phyloP scores from a whole-genome alignment of 495 filamentous ascomycete genomes.

The Neurospora intermedia region DNA sequence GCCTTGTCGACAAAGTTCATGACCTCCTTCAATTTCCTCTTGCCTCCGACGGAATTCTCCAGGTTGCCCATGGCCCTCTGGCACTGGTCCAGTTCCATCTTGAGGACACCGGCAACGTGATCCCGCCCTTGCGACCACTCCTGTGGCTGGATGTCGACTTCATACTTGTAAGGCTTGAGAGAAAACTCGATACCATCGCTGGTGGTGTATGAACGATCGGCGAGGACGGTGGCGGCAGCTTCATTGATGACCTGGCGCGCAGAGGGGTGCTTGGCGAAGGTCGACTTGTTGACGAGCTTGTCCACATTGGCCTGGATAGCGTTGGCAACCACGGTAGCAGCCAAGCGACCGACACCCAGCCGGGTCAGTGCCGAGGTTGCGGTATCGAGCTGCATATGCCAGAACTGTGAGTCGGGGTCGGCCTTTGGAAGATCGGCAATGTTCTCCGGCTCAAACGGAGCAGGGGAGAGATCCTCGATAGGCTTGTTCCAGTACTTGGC shows the following conservation, averaged over 20 bases:
- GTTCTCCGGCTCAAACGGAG: constrained; percentile 56
- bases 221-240: constrained; percentile 76
- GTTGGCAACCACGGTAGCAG: constrained; percentile 79
- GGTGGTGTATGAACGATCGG: constrained; percentile 91
- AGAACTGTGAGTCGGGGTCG: constrained; percentile 73
- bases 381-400: constrained; percentile 90
- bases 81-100: constrained; percentile 72
- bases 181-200: constrained; percentile 99
- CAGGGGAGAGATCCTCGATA: constrained; percentile 57
- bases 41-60: constrained; percentile 65
- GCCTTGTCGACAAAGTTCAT: constrained; percentile 84
- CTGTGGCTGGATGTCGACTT: constrained; percentile 82
- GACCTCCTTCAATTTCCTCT: constrained; percentile 78
- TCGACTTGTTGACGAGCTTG: constrained; percentile 60
- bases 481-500: constrained; percentile 97
- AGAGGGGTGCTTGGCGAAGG: constrained; percentile 82
- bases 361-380: constrained; percentile 85
- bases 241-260: constrained; percentile 85
- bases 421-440: constrained; percentile 71
- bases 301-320: constrained; percentile 83
- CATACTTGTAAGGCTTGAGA: constrained; percentile 97
- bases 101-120: constrained; percentile 64
- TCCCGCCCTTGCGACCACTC: constrained; percentile 83
- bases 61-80: constrained; percentile 66
- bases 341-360: constrained; percentile 82